Evolutionary conservation across 2,329 filamentous ascomycete species (phyloP), one percentile per base, ranked within the genome.

Genomic region (Periconia digitata): DNA sequence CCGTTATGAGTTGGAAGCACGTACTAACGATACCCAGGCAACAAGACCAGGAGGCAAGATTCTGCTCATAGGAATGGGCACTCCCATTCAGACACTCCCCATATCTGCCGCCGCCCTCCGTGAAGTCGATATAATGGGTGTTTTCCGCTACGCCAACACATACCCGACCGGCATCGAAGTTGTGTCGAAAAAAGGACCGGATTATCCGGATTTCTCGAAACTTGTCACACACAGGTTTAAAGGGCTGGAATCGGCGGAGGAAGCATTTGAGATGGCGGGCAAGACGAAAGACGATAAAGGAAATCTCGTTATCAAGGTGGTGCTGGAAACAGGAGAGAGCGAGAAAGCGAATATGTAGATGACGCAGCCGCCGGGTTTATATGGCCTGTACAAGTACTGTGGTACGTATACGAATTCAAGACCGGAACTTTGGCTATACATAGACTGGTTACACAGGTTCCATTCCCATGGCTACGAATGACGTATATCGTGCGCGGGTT

Each of bases 51-150:
- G 87, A 21, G 87, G 87, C 16, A 86, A 85, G 59, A 77, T 90
- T 41, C 79, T 91, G 67, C 84, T 91, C 67, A 86, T 92, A 20
- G 88, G 87, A 44, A 91, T 91, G 87, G 88, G 88, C 32, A 87
- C 82, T 5, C 87, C 87, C 0, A 81, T 90, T 44, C 86, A 90
- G 67, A 90, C 86, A 0, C 76, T 91, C 1, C 87, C 87, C 1
- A 75, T 92, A 39, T 87, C 84, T 7, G 85, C 85, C 5, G 87
- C 87, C 3, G 85, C 87, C 34, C 75, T 90, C 22, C 81, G 86
- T 32, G 88, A 92, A 72, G 84, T 91, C 37, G 87, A 91, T 64
- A 85, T 91, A 24, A 72, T 90, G n/a, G 87, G 87, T 27, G 84
- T 90, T 23, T 90, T 91, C 73, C 80, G 87, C 40, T 91, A 91